Conservation (phyloP, 148 eudicot species). For the Camellia lanceoleosa region DNA sequence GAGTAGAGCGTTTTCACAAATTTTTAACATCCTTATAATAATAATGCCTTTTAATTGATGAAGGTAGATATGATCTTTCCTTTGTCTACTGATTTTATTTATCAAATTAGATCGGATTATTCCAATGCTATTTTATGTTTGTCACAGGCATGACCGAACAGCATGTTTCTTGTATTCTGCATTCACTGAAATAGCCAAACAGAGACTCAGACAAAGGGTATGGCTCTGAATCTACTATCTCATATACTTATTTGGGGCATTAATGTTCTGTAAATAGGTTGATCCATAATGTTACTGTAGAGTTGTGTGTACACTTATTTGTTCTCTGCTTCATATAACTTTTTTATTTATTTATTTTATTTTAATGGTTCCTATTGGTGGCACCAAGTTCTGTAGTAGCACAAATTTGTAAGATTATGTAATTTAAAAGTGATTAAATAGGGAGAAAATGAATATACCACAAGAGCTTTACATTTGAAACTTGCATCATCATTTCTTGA, state of each 20-base stretch:
- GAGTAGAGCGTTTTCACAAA: slow-evolving; percentile 49
- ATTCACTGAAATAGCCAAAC: slow-evolving; percentile 15
- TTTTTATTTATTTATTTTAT: not conserved
- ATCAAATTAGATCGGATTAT: not conserved
- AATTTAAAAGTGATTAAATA: slow-evolving; percentile 12
- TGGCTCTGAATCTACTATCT: slow-evolving; percentile 4
- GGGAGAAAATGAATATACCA: not conserved
- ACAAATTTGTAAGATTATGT: slow-evolving; percentile 10
- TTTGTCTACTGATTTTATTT: not conserved
- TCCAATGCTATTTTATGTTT: not conserved
- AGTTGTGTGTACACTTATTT: slow-evolving; percentile 1
- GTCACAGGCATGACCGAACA: slow-evolving; percentile 15
- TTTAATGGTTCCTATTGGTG: slow-evolving; percentile 2
- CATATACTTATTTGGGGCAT: not conserved
- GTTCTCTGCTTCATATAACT: not conserved
- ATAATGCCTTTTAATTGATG: slow-evolving; percentile 2
- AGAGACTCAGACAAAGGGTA: slow-evolving; percentile 10
- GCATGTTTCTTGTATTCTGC: not conserved
- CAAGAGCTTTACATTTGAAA: not conserved
- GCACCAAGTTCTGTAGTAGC: slow-evolving; percentile 4
- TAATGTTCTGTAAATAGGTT: slow-evolving; percentile 26
- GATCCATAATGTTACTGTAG: slow-evolving; percentile 13
- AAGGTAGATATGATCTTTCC: slow-evolving; percentile 8
- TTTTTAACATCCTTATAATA: slow-evolving; percentile 33
- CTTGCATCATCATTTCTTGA: not conserved